phyloP scores from a whole-genome alignment of 768 basidiomycete genomes.

The Termitomyces eurrhizus region DNA sequence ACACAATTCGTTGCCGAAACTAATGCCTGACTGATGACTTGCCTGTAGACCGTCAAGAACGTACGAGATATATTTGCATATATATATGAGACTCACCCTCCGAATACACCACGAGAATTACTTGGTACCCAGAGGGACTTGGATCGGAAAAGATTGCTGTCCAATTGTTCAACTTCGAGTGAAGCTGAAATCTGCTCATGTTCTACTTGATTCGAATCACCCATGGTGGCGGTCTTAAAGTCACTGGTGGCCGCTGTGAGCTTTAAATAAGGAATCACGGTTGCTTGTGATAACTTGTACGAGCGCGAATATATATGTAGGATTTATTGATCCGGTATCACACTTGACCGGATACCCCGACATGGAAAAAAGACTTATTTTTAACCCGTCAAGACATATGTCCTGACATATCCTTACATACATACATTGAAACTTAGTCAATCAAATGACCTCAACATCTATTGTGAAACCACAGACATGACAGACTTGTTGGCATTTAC shows the following conservation, averaged over 20 bases:
- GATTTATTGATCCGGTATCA: neutral
- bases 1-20: slow-evolving; percentile 79
- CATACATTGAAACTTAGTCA: slow-evolving; percentile 23
- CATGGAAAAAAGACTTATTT: no score
- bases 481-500: slow-evolving; percentile 69
- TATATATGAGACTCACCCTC: slow-evolving; percentile 46
- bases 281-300: slow-evolving; percentile 28
- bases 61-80: neutral
- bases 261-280: slow-evolving; percentile 54
- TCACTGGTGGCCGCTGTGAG: no score
- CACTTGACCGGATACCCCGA: no score
- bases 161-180: slow-evolving; percentile 75
- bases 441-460: slow-evolving; percentile 65
- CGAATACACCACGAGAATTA: slow-evolving; percentile 71
- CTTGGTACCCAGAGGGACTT: slow-evolving; percentile 65
- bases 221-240: slow-evolving; percentile 15
- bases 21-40: slow-evolving; percentile 85
- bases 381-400: no score
- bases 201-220: slow-evolving; percentile 47
- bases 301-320: no score
- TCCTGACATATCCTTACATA: neutral
- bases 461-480: slow-evolving; percentile 89
- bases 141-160: slow-evolving; percentile 74
- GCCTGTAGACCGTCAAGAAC: slow-evolving; percentile 26
- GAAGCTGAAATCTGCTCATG: slow-evolving; percentile 68